Evolutionary conservation across 345 rosid species (phyloP).

Genomic region (Microcos paniculata): DNA sequence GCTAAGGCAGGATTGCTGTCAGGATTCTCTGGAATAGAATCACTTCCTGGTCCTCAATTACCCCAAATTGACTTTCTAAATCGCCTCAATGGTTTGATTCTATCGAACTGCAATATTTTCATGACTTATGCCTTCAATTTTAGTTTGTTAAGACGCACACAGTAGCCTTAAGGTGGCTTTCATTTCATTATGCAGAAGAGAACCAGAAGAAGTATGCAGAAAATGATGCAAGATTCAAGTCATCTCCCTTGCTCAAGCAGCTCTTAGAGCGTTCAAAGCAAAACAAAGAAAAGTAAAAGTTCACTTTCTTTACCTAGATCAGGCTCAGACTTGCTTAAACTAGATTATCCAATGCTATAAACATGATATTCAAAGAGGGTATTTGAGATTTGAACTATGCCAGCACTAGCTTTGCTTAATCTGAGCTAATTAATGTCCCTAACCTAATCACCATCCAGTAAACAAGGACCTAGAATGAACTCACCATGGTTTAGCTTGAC

Average conservation of each 20-base stretch:
- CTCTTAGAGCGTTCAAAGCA: conserved; percentile 71
- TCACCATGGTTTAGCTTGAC: no score
- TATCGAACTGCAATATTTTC: background rate
- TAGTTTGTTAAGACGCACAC: background rate
- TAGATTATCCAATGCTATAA: background rate
- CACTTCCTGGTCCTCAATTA: conserved; percentile 83
- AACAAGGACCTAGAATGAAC: no score
- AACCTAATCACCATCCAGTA: no score
- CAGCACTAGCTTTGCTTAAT: no score
- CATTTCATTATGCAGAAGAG: conserved; percentile 50
- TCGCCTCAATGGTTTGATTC: conserved; percentile 61
- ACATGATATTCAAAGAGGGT: no score
- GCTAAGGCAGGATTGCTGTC: conserved; percentile 83
- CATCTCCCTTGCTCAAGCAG: conserved; percentile 80
- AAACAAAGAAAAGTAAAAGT: conserved; percentile 78
- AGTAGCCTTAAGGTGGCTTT: background rate
- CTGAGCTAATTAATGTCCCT: no score
- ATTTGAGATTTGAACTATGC: no score
- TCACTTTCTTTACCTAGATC: background rate
- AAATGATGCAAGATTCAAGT: conserved; percentile 70
- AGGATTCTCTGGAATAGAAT: conserved; percentile 81
- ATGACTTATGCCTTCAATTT: background rate
- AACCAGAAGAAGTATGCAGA: conserved; percentile 95
- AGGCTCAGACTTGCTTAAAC: background rate
- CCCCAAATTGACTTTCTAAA: conserved; percentile 79